These are phyloP conservation scores for Colletotrichum sidae DNA, from an alignment of 2,329 filamentous ascomycete species.

Conservation along the genomic window DNA sequence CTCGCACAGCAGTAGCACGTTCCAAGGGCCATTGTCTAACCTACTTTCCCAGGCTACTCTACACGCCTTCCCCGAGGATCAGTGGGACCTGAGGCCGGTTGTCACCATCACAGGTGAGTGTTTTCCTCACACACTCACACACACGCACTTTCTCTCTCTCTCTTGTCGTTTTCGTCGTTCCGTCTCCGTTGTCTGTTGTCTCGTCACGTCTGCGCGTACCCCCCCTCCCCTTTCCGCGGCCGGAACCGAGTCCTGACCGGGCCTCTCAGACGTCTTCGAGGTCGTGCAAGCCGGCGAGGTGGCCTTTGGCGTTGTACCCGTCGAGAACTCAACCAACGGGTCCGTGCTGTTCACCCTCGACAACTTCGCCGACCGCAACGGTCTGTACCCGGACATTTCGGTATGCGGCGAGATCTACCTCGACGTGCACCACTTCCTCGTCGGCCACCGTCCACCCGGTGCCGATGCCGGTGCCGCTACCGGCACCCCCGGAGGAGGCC, in stretches of 20 bases:
- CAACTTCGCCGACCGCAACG: conserved; percentile 81
- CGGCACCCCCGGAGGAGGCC: no score
- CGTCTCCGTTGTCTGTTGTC: conserved; percentile 2
- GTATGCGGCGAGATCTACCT: conserved; percentile 90
- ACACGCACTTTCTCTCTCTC: no score
- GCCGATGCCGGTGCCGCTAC: background rate
- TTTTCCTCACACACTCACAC: background rate
- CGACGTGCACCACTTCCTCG: conserved; percentile 87
- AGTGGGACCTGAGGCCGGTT: conserved; percentile 62
- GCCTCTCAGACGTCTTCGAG: conserved; percentile 77
- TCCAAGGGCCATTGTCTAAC: conserved; percentile 37
- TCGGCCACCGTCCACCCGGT: conserved; percentile 61
- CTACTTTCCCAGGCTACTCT: conserved; percentile 55
- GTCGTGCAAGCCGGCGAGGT: conserved; percentile 76
- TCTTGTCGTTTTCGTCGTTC: background rate
- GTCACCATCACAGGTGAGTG: conserved; percentile 61
- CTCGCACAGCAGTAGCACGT: conserved; percentile 1
- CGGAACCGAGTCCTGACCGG: conserved; percentile 8
- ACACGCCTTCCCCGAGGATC: conserved; percentile 59
- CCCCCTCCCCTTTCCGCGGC: background rate
- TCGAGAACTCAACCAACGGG: conserved; percentile 97
- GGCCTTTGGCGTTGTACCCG: conserved; percentile 85
- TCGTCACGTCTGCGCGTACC: conserved; percentile 19
- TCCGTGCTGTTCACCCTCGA: conserved; percentile 91
- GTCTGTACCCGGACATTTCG: conserved; percentile 73